Evolutionary conservation across 148 eudicot genomes (phyloP).

Genomic region (Dysphania ambrosioides): DNA sequence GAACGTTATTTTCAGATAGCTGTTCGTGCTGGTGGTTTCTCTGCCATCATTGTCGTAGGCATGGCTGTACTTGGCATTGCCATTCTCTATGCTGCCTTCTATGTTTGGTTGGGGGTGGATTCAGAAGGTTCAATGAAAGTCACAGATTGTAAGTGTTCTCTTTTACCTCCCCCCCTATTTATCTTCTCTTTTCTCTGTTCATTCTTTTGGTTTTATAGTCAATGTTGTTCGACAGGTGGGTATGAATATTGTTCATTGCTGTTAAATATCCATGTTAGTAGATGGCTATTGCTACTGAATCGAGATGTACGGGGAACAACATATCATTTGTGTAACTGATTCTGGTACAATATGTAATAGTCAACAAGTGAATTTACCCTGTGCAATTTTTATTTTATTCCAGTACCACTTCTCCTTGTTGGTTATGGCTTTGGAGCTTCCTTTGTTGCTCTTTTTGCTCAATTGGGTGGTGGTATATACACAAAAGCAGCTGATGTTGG

Average conservation of each 20-base stretch:
- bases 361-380: not conserved
- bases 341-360: not conserved
- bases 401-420: slow-evolving; percentile 99
- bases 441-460: slow-evolving; percentile 98
- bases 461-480: slow-evolving; percentile 98
- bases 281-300: not conserved
- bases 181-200: no score
- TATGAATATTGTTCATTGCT: slow-evolving; percentile 2
- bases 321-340: not conserved
- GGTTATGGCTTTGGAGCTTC: slow-evolving; percentile 99
- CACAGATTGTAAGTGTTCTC: slow-evolving; percentile 78
- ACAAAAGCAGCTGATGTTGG: slow-evolving; percentile 99
- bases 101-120: slow-evolving; percentile 91
- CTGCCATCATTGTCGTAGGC: slow-evolving; percentile 91
- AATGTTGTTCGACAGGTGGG: not conserved
- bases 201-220: not conserved
- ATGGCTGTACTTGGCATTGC: slow-evolving; percentile 96
- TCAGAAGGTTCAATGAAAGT: slow-evolving; percentile 87
- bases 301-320: not conserved
- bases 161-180: not conserved
- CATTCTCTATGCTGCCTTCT: slow-evolving; percentile 84
- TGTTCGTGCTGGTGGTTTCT: slow-evolving; percentile 98
- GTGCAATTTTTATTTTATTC: slow-evolving; percentile 4
- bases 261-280: not conserved
- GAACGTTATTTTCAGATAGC: slow-evolving; percentile 58